These are phyloP conservation scores for Amoebophrya sp. DNA, from an alignment of 169 alveolate species.

Conservation along the genomic window DNA sequence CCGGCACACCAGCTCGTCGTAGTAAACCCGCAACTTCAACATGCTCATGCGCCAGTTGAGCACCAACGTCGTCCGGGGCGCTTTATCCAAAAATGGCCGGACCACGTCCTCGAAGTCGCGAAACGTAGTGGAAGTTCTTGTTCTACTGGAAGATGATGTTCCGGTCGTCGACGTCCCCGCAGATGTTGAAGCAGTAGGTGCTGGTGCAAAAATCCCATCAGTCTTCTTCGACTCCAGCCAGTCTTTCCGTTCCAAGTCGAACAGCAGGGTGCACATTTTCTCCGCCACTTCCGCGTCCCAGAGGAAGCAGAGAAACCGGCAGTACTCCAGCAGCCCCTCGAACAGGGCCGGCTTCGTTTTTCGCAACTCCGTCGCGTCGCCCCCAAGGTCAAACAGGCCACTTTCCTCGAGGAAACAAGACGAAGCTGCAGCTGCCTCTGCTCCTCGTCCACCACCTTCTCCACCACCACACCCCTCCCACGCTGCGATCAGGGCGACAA, in stretches of 20 bases:
- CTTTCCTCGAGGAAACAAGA: neutral
- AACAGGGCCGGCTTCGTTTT: neutral
- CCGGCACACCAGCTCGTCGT: constrained; percentile 11
- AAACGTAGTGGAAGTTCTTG: neutral
- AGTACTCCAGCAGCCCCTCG: neutral
- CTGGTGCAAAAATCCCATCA: too few species aligned
- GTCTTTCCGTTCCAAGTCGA: neutral
- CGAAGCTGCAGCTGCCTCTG: too few species aligned
- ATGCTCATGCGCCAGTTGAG: neutral
- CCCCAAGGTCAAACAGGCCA: neutral
- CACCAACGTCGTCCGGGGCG: neutral
- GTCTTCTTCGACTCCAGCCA: neutral
- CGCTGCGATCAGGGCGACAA: neutral
- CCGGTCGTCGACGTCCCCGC: neutral
- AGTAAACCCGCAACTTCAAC: neutral
- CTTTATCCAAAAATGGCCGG: neutral
- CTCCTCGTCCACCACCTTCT: neutral
- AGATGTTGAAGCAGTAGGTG: too few species aligned
- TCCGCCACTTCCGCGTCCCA: neutral
- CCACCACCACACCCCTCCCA: neutral
- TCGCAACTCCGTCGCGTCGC: neutral
- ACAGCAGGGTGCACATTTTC: neutral
- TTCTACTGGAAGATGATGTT: too few species aligned
- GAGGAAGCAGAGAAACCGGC: neutral
- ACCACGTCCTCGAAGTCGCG: neutral